Evolutionary conservation across 2,329 filamentous ascomycete genomes (phyloP), one percentile per base, ranked within the genome.

Genomic region (Sarocladiaceae sp.): DNA sequence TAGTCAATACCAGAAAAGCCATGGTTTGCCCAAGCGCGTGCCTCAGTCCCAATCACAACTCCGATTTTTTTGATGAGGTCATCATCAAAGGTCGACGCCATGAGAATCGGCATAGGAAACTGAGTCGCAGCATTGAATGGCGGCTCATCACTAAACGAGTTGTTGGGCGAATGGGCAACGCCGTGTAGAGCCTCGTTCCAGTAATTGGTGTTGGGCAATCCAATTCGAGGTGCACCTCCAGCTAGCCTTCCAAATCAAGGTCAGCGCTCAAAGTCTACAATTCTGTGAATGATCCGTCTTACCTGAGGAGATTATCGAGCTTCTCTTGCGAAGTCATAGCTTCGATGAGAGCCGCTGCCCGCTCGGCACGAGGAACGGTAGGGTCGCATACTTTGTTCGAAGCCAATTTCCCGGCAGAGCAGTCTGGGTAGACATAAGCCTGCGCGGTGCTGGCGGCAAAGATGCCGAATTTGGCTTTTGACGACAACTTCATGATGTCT

Each of bases 151-250:
- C n/a, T n/a, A n/a, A n/a, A n/a, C n/a, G n/a, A n/a, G n/a, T n/a
- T n/a, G 37, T 20, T 22, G 15, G 37, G 15, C 11, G 7, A 22
- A 22, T 26, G 61, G 6, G 77, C 82, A 0, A 87, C 70, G 1
- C 84, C 84, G 59, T 86, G 83, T 0, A 86, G 73, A 1, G 76
- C 81, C 63, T 83, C 80, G 44, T 72, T 76, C 81, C 81, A 85
- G 70, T 80, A 83, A 57, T 80, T 71, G 57, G 86, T 86, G 0
- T 73, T 62, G 1, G 76, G 75, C 0, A 85, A 65, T 3, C 80
- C 80, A 1, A 86, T 20, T 22, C 37, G 37, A 42, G 37, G 37
- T 11, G 18, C 37, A 7, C 37, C 37, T 10, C 29, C 29, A 10
- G 29, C 29, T 10, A 15, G 10, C 8, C 29, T 33, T 10, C 15